Percentiles rank a stretch among this genome's conserved stretches.
Conservation (phyloP, 2,329 filamentous ascomycete species). For the Epichloe elymi region DNA sequence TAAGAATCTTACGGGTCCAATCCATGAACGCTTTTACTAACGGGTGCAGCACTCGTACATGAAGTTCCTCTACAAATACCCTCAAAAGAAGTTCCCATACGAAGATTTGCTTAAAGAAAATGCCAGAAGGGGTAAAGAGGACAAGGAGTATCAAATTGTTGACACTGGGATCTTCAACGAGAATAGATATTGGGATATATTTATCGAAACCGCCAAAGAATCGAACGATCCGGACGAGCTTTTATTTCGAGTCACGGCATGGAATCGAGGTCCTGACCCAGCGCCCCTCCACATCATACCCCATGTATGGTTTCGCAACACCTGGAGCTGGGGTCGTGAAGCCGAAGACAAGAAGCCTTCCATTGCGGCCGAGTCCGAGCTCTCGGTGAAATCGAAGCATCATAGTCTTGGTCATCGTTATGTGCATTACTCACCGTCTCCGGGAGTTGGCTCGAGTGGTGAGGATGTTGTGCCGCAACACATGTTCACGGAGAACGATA, state of each 20-base stretch:
- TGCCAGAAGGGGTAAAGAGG: slow-evolving; percentile 57
- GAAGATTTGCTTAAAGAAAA: slow-evolving; percentile 78
- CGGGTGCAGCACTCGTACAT: slow-evolving; percentile 77
- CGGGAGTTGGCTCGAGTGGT: slow-evolving; percentile 63
- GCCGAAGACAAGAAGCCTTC: slow-evolving; percentile 62
- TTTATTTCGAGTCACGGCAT: slow-evolving; percentile 86
- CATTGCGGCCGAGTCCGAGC: slow-evolving; percentile 53
- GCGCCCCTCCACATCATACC: slow-evolving; percentile 88
- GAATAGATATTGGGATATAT: slow-evolving; percentile 89
- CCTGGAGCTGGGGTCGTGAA: slow-evolving; percentile 89
- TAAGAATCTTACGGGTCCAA: slow-evolving; percentile 16
- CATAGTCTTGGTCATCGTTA: slow-evolving; percentile 70
- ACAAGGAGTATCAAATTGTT: slow-evolving; percentile 81
- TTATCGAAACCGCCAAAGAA: slow-evolving; percentile 93
- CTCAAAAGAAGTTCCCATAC: slow-evolving; percentile 84
- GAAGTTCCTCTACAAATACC: slow-evolving; percentile 98
- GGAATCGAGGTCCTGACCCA: slow-evolving; percentile 84
- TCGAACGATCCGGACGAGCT: slow-evolving; percentile 83
- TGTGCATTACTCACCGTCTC: slow-evolving; percentile 77
- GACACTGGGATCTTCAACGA: slow-evolving; percentile 85
- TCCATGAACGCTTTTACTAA: slow-evolving; percentile 4
- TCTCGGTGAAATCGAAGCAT: slow-evolving; percentile 65
- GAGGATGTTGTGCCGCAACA: slow-evolving; percentile 76
- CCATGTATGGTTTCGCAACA: slow-evolving; percentile 95
- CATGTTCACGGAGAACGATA: slow-evolving; percentile 93